These are phyloP conservation scores for Antitrichia curtipendula DNA, from an alignment of 225 moss, liverwort and hornwort species.

Conservation along the genomic window DNA sequence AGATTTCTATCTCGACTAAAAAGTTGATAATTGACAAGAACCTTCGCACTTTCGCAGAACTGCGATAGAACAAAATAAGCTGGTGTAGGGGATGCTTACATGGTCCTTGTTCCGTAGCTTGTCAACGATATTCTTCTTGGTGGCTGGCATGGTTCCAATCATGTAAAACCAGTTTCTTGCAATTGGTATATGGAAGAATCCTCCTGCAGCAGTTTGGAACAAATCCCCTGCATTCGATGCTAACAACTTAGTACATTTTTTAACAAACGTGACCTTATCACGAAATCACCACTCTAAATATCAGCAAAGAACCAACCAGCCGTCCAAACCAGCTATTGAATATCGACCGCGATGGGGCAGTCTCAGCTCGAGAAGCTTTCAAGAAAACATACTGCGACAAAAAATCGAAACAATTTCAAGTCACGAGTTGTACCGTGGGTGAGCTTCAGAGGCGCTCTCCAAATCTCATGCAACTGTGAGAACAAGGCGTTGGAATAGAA, in stretches of 20 bases:
- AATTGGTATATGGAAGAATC: slow-evolving; percentile 54
- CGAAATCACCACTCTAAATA: background rate
- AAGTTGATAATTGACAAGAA: background rate
- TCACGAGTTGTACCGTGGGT: background rate
- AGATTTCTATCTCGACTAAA: background rate
- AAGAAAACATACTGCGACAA: background rate
- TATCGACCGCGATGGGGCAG: background rate
- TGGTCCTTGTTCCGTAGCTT: slow-evolving; percentile 64
- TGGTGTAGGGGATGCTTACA: slow-evolving; percentile 10
- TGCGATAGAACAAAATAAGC: background rate
- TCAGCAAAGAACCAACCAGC: background rate
- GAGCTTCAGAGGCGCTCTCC: slow-evolving; percentile 57
- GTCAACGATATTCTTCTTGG: slow-evolving; percentile 38
- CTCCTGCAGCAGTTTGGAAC: slow-evolving; percentile 71
- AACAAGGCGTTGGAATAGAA: slow-evolving; percentile 73
- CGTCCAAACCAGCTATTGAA: background rate
- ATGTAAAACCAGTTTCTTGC: slow-evolving; percentile 55
- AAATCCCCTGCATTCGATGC: slow-evolving; percentile 57
- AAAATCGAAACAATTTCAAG: background rate
- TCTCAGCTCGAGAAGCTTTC: background rate
- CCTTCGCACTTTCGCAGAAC: background rate
- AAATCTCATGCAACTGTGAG: slow-evolving; percentile 52
- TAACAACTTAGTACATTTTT: background rate
- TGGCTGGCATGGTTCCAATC: slow-evolving; percentile 53
- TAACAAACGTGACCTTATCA: background rate